Base-by-base conservation (phyloP, 768 basidiomycete genomes). In the Udeniomyces megalosporus region DNA sequence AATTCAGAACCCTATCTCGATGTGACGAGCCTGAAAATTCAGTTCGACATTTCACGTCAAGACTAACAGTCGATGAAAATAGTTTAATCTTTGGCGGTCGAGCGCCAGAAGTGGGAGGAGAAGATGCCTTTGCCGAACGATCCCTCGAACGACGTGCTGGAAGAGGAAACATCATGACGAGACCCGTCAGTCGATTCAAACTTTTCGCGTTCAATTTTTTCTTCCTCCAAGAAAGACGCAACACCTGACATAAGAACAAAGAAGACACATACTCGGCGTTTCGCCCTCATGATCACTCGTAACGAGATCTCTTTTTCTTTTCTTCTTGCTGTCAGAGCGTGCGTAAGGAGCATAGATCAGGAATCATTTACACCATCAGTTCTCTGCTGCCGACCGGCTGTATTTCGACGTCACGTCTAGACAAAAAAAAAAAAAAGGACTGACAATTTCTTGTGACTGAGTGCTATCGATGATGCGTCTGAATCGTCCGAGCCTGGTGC, bases 71-170 rank as follows among this genome's bases (percentile, higher is more conserved):
- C 15, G 57, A 58, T 1, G 49, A 35, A 17, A 51, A 51, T 10
- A 63, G 56, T 34, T 63, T 63, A 56, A 63, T 63, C 56, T 63
- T 63, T 8, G 62, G 55, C 29, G 56, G 12, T n/a, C n/a, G n/a
- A n/a, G n/a, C 31, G 58, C 22, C 6, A 26, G 35, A 6, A 32
- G 2, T 17, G 58, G 26, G 12, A 31, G 7, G 49, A 17, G 46
- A 14, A 20, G 7, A 26, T 29, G 53, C 26, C 3, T 22, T 14
- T 45, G 47, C 46, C 1, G 38, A 38, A 49, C 53, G 51, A 12
- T 47, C 54, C 45, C 29, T n/a, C n/a, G 48, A 45, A 8, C 45
- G 53, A 26, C 44, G 45, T 17, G 38, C 15, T 17, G 3, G 53
- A 44, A 29, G 24, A 52, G 17, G 38, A 28, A n/a, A 20, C 12